A percentile compares a stretch with the other conserved stretches of the same genome.
Evolutionary conservation across 2,329 filamentous ascomycete genomes (phyloP).

Genomic region (Beauveria australis): DNA sequence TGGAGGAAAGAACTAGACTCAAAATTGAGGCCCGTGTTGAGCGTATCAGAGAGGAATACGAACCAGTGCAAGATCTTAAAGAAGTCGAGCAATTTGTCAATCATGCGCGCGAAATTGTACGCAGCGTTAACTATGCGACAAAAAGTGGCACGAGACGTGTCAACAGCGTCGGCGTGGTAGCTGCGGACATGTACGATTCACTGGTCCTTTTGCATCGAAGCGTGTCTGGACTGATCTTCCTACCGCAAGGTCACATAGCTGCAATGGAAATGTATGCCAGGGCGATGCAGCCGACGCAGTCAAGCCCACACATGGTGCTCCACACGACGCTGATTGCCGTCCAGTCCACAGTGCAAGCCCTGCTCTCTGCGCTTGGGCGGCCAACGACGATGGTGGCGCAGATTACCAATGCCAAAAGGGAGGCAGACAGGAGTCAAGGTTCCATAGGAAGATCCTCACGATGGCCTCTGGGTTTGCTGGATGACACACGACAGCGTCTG

Average conservation of each 20-base stretch:
- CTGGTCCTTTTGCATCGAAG: constrained; percentile 45
- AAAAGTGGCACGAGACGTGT: constrained; percentile 74
- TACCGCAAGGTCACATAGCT: constrained; percentile 58
- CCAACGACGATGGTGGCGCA: constrained; percentile 70
- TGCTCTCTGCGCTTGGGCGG: constrained; percentile 69
- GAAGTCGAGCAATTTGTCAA: constrained; percentile 92
- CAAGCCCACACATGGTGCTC: constrained; percentile 64
- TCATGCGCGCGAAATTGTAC: constrained; percentile 82
- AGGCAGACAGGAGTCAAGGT: constrained; percentile 69
- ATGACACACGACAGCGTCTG: constrained; percentile 76
- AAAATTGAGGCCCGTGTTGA: constrained; percentile 80
- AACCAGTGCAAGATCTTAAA: constrained; percentile 71
- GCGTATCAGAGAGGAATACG: constrained; percentile 80
- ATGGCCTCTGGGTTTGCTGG: constrained; percentile 75
- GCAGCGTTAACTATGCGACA: constrained; percentile 73
- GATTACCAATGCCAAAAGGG: constrained; percentile 65
- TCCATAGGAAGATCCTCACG: constrained; percentile 66
- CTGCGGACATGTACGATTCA: constrained; percentile 60
- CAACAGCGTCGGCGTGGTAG: constrained; percentile 60
- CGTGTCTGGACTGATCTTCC: constrained; percentile 51
- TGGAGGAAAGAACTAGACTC: constrained; percentile 76
- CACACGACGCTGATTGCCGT: constrained; percentile 70
- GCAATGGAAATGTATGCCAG: constrained; percentile 68
- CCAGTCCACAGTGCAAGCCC: constrained; percentile 75
- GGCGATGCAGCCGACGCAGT: constrained; percentile 57